Evolutionary conservation across 352 stramenopile species (phyloP), one percentile per base, ranked within the genome.

Genomic region (Hyaloperonospora brassicae): DNA sequence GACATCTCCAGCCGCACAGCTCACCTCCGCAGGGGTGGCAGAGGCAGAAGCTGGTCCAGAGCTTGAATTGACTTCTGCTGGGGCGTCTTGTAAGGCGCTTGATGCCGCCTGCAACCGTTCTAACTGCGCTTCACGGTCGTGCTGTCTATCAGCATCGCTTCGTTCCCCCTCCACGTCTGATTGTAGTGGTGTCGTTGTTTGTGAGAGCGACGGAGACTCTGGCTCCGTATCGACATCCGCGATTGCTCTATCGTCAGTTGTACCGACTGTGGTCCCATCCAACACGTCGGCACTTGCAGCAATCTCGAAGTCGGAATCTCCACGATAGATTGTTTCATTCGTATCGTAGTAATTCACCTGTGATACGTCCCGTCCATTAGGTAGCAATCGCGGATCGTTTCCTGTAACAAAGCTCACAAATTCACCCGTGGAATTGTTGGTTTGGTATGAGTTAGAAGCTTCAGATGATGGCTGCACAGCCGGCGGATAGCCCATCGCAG

Each of bases 281-380:
- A 45, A 36, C 5, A 14, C 38, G 34, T 23, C 59, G 6, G 5
- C 34, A 57, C 48, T 65, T 47, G 63, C 56, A 55, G 72, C 56
- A 31, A 76, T 51, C 30, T 83, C 72, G 42, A 87, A 84, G 27
- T 77, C 66, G 47, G 76, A 72, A 11, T 60, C 64, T 45, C 70
- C 79, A 22, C 80, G 77, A 47, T 76, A 90, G 0, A 74, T 80
- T 34, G 76, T 85, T 14, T 61, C 76, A 14, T 87, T 86, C 2
- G 77, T 70, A 48, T 87, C 77, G 38, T 79, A 89, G 50, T 74
- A 89, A 48, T 69, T 73, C 14, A 87, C 67, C n/a, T 72, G 69
- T 25, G 68, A 76, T 22, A 54, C 44, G 52, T 78, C 66, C 57
- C 35, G 30, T 44, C 50, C 58, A 42, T 67, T 47, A 9, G 65